Evolutionary conservation across 1,284 basidiomycete species (phyloP).

Genomic region (Moesziomyces parantarcticus): DNA sequence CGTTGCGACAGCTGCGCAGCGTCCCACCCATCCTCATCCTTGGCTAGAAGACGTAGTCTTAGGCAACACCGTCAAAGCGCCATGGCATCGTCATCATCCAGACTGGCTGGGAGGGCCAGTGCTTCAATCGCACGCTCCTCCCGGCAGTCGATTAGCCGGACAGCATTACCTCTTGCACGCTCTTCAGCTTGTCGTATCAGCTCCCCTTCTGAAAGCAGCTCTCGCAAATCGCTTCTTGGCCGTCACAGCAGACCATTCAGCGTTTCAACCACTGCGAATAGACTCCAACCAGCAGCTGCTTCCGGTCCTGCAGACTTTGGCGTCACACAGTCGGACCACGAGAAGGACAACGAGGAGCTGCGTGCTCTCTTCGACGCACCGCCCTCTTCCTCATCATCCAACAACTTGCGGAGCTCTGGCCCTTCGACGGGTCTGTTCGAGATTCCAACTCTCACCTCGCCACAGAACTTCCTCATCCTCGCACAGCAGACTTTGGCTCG

Average conservation of each 20-base stretch:
- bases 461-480: constrained; percentile 51
- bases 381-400: constrained; percentile 38
- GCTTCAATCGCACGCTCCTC: constrained; percentile 21
- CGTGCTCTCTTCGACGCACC: constrained; percentile 52
- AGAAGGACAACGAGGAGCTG: constrained; percentile 47
- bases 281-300: constrained; percentile 21
- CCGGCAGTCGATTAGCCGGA: constrained; percentile 4
- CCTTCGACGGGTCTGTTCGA: constrained; percentile 58
- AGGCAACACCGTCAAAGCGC: background rate
- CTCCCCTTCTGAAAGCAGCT: background rate
- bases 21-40: too few relatives aligned
- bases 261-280: background rate
- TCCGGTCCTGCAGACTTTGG: constrained; percentile 5
- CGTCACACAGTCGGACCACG: constrained; percentile 17
- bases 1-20: background rate
- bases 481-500: constrained; percentile 60
- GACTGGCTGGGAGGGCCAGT: constrained; percentile 14
- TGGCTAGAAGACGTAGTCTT: too few relatives aligned
- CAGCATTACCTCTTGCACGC: constrained; percentile 6
- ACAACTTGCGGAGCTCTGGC: constrained; percentile 15
- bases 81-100: constrained; percentile 16
- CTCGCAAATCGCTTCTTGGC: background rate
- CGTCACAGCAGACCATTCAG: constrained; percentile 9
- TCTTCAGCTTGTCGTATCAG: background rate
- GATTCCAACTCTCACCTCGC: constrained; percentile 54